These are phyloP conservation scores for Viola odorata DNA, from an alignment of 345 rosid species.

Conservation along the genomic window DNA sequence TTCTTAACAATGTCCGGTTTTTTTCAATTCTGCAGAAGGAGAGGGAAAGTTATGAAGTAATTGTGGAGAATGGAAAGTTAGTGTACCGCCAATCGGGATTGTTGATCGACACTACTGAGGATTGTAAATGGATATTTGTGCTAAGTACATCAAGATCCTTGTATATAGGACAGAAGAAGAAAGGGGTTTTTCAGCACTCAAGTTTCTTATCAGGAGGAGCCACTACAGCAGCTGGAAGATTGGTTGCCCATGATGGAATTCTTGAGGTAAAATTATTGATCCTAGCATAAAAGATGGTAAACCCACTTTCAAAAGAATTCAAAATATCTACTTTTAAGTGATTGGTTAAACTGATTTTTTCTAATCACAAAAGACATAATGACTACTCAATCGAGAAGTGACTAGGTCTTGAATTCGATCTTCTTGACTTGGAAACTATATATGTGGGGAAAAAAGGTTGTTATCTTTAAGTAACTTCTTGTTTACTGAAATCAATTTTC, in stretches of 20 bases:
- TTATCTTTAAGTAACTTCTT: too few species aligned
- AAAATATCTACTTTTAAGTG: too few species aligned
- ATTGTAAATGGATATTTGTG: constrained; percentile 60
- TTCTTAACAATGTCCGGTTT: not conserved
- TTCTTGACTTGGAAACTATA: too few species aligned
- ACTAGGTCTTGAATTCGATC: too few species aligned
- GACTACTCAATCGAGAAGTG: too few species aligned
- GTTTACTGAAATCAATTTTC: not conserved
- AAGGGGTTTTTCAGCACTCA: constrained; percentile 26
- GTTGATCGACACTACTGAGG: constrained; percentile 37
- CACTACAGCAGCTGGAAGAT: constrained; percentile 25
- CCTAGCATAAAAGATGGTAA: too few species aligned
- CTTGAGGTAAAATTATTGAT: constrained; percentile 10
- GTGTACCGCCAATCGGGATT: constrained; percentile 37
- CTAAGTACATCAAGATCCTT: constrained; percentile 54
- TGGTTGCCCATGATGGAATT: constrained; percentile 22
- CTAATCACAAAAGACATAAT: too few species aligned
- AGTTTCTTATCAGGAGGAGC: constrained; percentile 48
- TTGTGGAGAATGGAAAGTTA: constrained; percentile 53
- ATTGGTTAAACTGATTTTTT: too few species aligned
- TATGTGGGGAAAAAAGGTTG: too few species aligned
- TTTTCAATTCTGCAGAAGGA: constrained; percentile 37
- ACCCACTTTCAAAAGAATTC: too few species aligned
- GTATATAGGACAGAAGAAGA: constrained; percentile 26
- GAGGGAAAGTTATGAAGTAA: constrained; percentile 57